These are phyloP conservation scores for Citrullus mucosospermus DNA, from an alignment of 306 rosid species.

Conservation along the genomic window DNA sequence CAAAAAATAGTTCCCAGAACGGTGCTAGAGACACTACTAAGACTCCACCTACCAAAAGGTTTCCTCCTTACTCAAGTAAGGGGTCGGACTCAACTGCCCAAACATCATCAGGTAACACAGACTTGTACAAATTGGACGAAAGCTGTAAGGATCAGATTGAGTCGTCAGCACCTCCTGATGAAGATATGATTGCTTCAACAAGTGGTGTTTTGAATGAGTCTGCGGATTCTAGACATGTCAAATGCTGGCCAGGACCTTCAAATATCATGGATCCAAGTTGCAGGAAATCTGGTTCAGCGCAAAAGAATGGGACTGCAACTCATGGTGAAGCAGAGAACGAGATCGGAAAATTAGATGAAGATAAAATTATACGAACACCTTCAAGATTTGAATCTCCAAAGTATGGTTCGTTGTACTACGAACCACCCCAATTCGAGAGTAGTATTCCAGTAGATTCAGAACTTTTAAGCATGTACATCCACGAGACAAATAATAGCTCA, in stretches of 20 bases:
- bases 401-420: constrained; percentile 60
- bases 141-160: constrained; percentile 50
- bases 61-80: constrained; percentile 34
- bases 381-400: constrained; percentile 32
- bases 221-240: constrained; percentile 52
- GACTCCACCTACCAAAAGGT: constrained; percentile 28
- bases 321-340: constrained; percentile 18
- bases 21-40: constrained; percentile 45
- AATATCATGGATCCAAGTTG: constrained; percentile 25
- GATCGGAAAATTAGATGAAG: constrained; percentile 24
- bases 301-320: constrained; percentile 22
- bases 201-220: constrained; percentile 45
- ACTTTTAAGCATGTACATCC: constrained; percentile 22
- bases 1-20: constrained; percentile 40
- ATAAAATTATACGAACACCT: constrained; percentile 30
- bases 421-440: constrained; percentile 42
- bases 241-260: constrained; percentile 34
- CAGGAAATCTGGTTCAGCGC: constrained; percentile 34
- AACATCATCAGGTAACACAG: constrained; percentile 59
- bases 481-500: constrained; percentile 36
- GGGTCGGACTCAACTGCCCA: constrained; percentile 49
- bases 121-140: constrained; percentile 31
- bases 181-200: constrained; percentile 45
- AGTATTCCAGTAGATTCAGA: constrained; percentile 42
- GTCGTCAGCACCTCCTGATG: constrained; percentile 35